phyloP scores from a whole-genome alignment of 108 stramenopile species.

The Schizochytrium sp. region DNA sequence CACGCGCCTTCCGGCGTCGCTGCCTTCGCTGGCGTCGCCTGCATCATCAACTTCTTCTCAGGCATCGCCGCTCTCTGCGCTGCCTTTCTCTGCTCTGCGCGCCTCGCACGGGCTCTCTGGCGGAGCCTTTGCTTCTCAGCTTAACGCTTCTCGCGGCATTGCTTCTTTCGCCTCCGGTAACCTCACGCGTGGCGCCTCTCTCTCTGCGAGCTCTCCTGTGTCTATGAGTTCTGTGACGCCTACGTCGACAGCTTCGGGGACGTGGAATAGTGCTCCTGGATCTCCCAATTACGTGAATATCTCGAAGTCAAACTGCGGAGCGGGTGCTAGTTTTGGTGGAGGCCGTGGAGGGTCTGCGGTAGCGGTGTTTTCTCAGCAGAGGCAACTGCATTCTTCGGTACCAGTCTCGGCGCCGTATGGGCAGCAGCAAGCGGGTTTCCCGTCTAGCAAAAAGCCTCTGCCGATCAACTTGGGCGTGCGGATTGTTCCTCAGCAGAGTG shows the following conservation, averaged over 20 bases:
- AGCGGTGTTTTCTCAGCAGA: neutral
- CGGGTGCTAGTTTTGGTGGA: neutral
- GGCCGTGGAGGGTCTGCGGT: neutral
- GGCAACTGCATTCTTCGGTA: neutral
- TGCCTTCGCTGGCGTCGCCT: no score
- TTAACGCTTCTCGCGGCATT: no score
- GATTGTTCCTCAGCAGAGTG: slow-evolving; percentile 66
- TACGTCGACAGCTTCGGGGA: neutral
- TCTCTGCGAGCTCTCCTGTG: neutral
- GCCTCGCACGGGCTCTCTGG: no score
- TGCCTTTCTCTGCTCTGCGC: no score
- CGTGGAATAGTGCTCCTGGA: neutral
- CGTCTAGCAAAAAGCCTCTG: slow-evolving; percentile 56
- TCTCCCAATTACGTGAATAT: neutral
- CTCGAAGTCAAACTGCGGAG: neutral
- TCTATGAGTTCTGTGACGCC: neutral
- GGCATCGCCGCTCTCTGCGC: no score
- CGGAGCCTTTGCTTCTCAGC: no score
- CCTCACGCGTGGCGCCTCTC: no score
- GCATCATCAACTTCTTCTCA: no score
- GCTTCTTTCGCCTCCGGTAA: no score
- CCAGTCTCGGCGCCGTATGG: slow-evolving; percentile 29
- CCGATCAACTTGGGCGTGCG: slow-evolving; percentile 44
- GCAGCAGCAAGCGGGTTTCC: neutral
- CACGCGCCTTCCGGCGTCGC: no score